Base-by-base conservation (phyloP, 2,329 filamentous ascomycete species). In the Didymellaceae sp. region DNA sequence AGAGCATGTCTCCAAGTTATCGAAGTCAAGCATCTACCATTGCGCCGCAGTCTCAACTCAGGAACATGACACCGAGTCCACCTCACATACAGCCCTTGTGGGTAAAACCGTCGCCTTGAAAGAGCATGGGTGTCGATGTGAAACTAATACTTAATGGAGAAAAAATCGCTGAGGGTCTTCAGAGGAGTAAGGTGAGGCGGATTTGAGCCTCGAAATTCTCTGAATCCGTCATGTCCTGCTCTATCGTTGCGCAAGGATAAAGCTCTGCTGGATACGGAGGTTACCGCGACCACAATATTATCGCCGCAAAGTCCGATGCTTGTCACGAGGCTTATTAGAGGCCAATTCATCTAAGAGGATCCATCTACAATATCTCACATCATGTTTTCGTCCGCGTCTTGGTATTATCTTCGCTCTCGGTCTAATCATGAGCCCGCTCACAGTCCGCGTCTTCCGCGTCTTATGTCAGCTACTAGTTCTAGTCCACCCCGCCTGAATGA, bases 1-100 rank as follows among this genome's bases (percentile, higher is more conserved):
- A 47, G 14, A 44, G 43, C 44, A 48, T 34, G n/a, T 37, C 48
- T 7, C 48, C 48, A 6, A 51, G 49, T 28, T 46, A 46, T 32
- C 45, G 32, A 11, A 54, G 44, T 11, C 40, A 45, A 24, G 41
- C 39, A 11, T 48, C 40, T 20, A 49, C 45, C 33, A 10, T 46
- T 9, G 26, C 35, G 22, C 46, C 25, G 5, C 25, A 25, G 37
- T 34, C 41, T 18, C 42, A 37, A 7, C 38, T 42, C 4, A 26
- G 43, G 21, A 42, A 46, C 22, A 38, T 38, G 16, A 52, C 43
- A 18, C 31, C 37, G n/a, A 45, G 30, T 26, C 35, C 42, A 26
- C 21, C 37, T 18, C 21, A 46, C 18, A 24, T 42, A 32, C 38
- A 46, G 11, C 37, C 48, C 16, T 32, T 42, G 25, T 43, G 48